Evolutionary conservation across 2,329 filamentous ascomycete genomes (phyloP), one percentile per base, ranked within the genome.

Genomic region (Neonectria hederae): DNA sequence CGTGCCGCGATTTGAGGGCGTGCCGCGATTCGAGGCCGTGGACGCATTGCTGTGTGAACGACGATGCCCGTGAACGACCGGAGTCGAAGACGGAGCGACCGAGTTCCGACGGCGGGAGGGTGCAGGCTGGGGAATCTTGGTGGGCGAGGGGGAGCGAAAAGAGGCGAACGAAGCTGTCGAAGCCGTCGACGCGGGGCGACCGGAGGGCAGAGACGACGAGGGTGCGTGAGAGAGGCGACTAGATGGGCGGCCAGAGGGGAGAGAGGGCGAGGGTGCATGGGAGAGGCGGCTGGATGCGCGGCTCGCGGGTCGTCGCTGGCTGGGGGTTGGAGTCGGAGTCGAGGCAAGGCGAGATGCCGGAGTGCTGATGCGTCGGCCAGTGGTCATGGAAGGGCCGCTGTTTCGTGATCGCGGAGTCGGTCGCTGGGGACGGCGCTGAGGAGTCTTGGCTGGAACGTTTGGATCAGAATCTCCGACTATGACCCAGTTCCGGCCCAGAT

Each of bases 401-500:
- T 78, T 77, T 63, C 77, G 75, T n/a, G 72, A 75, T 55, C 77
- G 74, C 7, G 75, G 73, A 8, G 73, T 65, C 5, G 71, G 61
- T 32, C 69, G 70, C 14, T 72, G 62, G 14, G 69, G 62, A 43
- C 73, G 70, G 49, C 75, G 72, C 26, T 73, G 74, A 13, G 72
- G 71, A 48, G 73, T 63, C 65, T 55, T 76, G 59, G 66, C 22
- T 68, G 71, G 64, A 7, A 38, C 10, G 10, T 65, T 59, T 38
- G 67, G 65, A 30, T 66, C 67, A 19, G 75, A 76, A 48, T 84
- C 83, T 59, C 81, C 81, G 26, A 94, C 87, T 67, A 94, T 83
- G 28, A 94, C 89, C 91, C 91, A 94, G 78, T 89, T 92, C 59
- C 84, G 86, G 30, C 86, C 83, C 6, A 92, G 80, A 46, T 90